Evolutionary conservation across 139 green algal genomes (phyloP).

Genomic region (Tetradesmus obliquus): DNA sequence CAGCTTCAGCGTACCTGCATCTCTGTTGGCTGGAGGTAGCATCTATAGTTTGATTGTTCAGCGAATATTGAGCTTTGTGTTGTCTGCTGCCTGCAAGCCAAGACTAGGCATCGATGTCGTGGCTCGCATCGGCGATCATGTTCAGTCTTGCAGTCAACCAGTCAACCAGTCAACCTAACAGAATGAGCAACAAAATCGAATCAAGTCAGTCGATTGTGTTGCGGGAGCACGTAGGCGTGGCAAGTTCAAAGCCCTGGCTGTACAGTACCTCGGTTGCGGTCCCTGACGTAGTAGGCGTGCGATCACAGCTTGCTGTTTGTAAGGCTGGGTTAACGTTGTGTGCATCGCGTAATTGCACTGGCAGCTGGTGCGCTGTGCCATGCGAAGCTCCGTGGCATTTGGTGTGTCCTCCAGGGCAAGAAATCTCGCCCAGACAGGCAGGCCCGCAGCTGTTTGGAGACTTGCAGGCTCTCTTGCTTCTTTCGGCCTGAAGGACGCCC

Average conservation of each 20-base stretch:
- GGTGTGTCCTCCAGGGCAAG: neutral
- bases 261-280: neutral
- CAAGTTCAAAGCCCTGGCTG: neutral
- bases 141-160: neutral
- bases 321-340: neutral
- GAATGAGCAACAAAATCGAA: neutral
- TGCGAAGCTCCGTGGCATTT: neutral
- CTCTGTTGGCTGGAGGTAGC: conserved; percentile 28
- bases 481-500: neutral
- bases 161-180: neutral
- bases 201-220: neutral
- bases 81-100: neutral
- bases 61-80: neutral
- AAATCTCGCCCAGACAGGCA: neutral
- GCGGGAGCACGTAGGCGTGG: neutral
- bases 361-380: neutral
- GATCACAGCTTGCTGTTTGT: neutral
- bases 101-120: neutral
- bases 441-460: neutral
- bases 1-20: conserved; percentile 3
- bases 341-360: neutral
- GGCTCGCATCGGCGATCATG: neutral
- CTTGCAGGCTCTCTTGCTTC: neutral
- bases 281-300: neutral
- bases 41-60: neutral